A percentile compares a stretch with the other conserved stretches of the same genome.
phyloP scores from a whole-genome alignment of 1,284 basidiomycete genomes.

The Baeospora myosura region DNA sequence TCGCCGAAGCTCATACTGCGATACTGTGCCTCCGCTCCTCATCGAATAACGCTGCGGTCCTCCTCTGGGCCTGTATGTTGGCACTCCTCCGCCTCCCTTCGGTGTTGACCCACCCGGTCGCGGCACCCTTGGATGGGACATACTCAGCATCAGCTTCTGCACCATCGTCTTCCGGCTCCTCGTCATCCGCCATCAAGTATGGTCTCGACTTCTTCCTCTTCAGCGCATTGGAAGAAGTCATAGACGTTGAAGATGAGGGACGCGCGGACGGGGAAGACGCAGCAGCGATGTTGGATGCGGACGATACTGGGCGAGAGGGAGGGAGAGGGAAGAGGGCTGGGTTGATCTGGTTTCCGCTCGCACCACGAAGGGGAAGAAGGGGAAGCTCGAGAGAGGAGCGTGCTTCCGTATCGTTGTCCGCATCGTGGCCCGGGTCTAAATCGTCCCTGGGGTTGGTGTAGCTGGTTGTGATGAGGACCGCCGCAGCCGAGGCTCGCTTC shows the following conservation, averaged over 20 bases:
- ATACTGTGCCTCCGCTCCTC: constrained; percentile 32
- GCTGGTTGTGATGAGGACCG: constrained; percentile 21
- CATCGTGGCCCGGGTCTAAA: constrained; percentile 14
- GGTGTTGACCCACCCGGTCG: constrained; percentile 42
- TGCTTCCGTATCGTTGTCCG: constrained; percentile 21
- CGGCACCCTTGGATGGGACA: constrained; percentile 23
- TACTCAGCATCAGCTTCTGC: constrained; percentile 62
- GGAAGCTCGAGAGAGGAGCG: constrained; percentile 19
- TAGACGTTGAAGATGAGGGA: constrained; percentile 21
- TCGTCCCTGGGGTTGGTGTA: constrained; percentile 15
- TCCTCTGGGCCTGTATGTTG: constrained; percentile 19
- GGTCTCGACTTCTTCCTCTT: constrained; percentile 44
- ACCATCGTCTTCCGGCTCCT: constrained; percentile 44
- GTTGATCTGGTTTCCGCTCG: too few species aligned
- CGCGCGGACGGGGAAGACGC: too few species aligned
- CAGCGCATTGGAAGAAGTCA: constrained; percentile 26
- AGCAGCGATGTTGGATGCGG: too few species aligned
- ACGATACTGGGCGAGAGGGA: constrained; percentile 24
- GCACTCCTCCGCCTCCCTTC: constrained; percentile 42
- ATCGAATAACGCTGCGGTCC: too few species aligned
- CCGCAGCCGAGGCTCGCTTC: constrained; percentile 32
- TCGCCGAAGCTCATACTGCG: constrained; percentile 29
- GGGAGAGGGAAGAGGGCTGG: constrained; percentile 29
- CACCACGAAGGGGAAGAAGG: constrained; percentile 4
- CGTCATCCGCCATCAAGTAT: constrained; percentile 36